Conservation (phyloP, 1,284 basidiomycete genomes). For the Ceratobasidium sp. region DNA sequence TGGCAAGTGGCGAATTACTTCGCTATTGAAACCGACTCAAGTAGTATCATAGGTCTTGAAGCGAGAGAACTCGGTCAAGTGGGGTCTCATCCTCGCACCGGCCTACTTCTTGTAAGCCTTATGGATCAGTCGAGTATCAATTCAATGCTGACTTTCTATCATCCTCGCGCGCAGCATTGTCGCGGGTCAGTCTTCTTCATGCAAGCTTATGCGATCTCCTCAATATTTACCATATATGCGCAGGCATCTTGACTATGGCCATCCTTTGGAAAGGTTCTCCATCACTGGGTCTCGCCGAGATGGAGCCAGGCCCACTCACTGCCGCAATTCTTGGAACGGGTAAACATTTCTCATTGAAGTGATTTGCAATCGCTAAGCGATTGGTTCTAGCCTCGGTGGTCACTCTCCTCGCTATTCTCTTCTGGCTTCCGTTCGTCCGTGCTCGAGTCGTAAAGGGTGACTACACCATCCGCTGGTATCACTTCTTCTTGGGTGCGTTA, state of each 20-base stretch:
- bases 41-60: slow-evolving; percentile 8
- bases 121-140: too few relatives aligned
- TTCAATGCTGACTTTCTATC: neutral
- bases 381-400: slow-evolving; percentile 51
- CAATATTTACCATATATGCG: slow-evolving; percentile 19
- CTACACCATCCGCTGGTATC: slow-evolving; percentile 58
- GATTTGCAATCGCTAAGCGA: neutral
- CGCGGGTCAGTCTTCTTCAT: neutral
- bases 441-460: slow-evolving; percentile 59
- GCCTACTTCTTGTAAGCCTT: slow-evolving; percentile 52
- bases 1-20: slow-evolving; percentile 14
- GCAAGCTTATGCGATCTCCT: slow-evolving; percentile 45
- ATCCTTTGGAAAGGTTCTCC: slow-evolving; percentile 51
- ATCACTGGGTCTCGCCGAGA: slow-evolving; percentile 57
- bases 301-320: slow-evolving; percentile 52
- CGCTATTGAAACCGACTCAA: neutral
- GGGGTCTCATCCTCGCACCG: slow-evolving; percentile 50
- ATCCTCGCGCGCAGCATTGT: slow-evolving; percentile 11
- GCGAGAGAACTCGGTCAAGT: slow-evolving; percentile 49
- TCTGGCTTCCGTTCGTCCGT: slow-evolving; percentile 62
- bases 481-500: slow-evolving; percentile 55
- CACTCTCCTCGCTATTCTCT: slow-evolving; percentile 55
- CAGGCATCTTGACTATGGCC: slow-evolving; percentile 46
- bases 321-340: slow-evolving; percentile 57
- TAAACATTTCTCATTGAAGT: neutral